Base-by-base conservation (phyloP, 2,329 filamentous ascomycete species). In the Xylariaceae sp. region DNA sequence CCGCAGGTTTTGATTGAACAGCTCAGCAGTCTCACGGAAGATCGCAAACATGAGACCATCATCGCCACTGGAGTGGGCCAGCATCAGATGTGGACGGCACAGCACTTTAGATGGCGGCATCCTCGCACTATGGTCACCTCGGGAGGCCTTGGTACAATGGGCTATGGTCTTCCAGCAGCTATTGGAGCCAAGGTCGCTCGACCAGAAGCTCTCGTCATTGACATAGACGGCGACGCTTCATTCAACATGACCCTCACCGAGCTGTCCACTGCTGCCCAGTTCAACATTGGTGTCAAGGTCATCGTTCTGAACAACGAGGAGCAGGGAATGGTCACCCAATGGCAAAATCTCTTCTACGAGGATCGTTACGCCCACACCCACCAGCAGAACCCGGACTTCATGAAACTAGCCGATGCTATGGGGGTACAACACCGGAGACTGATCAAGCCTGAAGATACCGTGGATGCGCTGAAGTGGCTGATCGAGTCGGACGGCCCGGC, bases 161-260 rank as follows among this genome's bases (percentile, higher is more conserved):
- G 92, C 38, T 96, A 76, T 64, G 92, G 92, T 56, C 77, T 98
- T 27, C 92, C 92, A 16, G 85, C 89, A 16, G 89, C 92, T 43
- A 96, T 96, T 45, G 92, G 92, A 43, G 89, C 88, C 52, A 95
- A 95, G 71, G 90, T 94, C 31, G 83, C 80, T n/a, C 61, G 64
- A 39, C 72, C 73, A 1, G 84, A 94, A 32, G 79, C 84, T 41
- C 76, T 94, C 32, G 90, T 96, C 40, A 78, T 96, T 39, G 90
- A 96, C 60, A 93, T 96, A 52, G 92, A 98, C 57, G 92, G 92
- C 42, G 92, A 96, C 58, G 92, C 90, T n/a, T 95, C 89, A 3
- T 96, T 98, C 70, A 86, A 87, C 72, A 96, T 98, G 92, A 96
- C 92, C 5, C 72, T 95, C 39, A 95, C 90, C 2, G 92, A 98